Base-by-base conservation (phyloP, 345 rosid species). In the Gossypium ekmanianum region DNA sequence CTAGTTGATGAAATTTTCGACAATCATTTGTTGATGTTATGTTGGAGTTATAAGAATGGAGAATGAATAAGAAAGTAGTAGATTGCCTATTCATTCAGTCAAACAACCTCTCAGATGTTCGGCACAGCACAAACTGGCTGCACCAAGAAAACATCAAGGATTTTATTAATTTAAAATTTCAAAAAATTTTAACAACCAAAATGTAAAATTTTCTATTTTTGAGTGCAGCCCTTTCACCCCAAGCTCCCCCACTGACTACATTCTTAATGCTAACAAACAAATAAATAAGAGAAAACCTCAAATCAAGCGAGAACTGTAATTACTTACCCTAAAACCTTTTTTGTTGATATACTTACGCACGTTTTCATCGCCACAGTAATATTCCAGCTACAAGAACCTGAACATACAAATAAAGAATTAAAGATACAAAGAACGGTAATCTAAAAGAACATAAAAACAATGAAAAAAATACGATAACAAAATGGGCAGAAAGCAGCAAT, bases 311-410 rank as follows among this genome's bases (percentile, higher is more conserved):
- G 41, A 12, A 3, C 1, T 43, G 17, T 22, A 74, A 11, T 39
- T 9, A 82, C 89, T 80, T 75, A 89, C 97, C 95, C 7, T 34
- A 75, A 88, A 91, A 11, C 94, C 97, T 75, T 90, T 85, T 71
- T 88, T 91, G 88, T 83, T 77, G 86, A 94, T 81, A 75, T 89
- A 78, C 73, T 91, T 90, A 81, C 91, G 92, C 82, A 91, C 81
- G 84, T 94, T 92, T 76, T 88, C 97, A 69, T 91, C 94, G 68
- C 97, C 85, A 76, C 92, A 94, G 72, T 92, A 92, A 59, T 92
- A 91, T 68, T 92, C 95, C 77, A 88, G 97, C 94, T 91, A 73
- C 75, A 57, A 66, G 14, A 5, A 13, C 69, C 39, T 8, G 22
- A 45, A 63, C 7, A 29, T 34, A 74, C 3, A 17, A 1, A 50